These are phyloP conservation scores for Castanea mollissima DNA, from an alignment of 306 rosid genomes.

Conservation along the genomic window DNA sequence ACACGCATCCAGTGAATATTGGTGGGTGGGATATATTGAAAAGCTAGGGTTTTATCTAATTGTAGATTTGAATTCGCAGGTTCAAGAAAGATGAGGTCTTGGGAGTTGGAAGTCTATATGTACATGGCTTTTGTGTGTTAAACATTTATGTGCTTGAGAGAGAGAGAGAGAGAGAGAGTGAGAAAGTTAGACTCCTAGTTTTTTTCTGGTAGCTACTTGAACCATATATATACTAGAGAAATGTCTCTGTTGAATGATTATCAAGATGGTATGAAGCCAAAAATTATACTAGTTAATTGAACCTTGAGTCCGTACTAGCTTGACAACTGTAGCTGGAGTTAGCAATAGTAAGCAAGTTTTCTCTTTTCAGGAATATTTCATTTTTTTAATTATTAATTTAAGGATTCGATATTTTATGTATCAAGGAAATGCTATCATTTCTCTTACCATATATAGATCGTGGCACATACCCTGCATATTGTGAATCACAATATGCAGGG, in stretches of 20 bases:
- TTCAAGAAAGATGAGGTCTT: conserved; percentile 12
- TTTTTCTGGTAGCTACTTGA: conserved; percentile 21
- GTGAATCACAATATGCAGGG: too few relatives aligned
- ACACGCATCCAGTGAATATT: conserved; percentile 23
- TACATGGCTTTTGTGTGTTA: neutral
- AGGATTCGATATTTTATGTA: too few relatives aligned
- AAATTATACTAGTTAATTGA: conserved; percentile 6
- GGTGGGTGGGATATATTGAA: conserved; percentile 23
- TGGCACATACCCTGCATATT: too few relatives aligned
- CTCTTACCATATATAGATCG: too few relatives aligned
- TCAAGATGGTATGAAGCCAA: conserved; percentile 16
- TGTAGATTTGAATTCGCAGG: conserved; percentile 2
- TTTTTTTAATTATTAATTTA: neutral
- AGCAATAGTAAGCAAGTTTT: neutral
- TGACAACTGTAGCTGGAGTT: conserved; percentile 11
- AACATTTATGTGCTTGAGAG: neutral
- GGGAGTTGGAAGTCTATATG: conserved; percentile 6
- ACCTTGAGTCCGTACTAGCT: conserved; percentile 15
- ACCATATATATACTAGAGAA: conserved; percentile 36
- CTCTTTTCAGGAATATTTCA: neutral
- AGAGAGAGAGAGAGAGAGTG: neutral
- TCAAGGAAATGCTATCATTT: too few relatives aligned
- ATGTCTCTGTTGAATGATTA: conserved; percentile 15
- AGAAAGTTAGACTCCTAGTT: conserved; percentile 2
- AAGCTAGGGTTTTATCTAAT: conserved; percentile 28